These are phyloP conservation scores for Paracorniculantispora psalliotae DNA, from an alignment of 2,329 filamentous ascomycete species.

Conservation along the genomic window DNA sequence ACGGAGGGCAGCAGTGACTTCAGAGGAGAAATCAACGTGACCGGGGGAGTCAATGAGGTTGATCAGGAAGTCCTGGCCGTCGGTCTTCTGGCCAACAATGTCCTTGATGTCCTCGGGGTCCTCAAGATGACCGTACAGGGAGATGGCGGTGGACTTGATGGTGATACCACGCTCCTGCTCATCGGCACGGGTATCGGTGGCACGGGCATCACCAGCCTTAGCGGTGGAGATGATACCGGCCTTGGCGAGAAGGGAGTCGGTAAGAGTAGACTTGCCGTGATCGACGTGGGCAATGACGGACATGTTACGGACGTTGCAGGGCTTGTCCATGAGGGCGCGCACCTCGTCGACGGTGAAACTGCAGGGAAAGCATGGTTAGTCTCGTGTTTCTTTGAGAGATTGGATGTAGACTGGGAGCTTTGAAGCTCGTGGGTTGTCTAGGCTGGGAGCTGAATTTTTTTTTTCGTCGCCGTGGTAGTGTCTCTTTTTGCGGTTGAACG, in stretches of 20 bases:
- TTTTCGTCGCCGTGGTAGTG: background rate
- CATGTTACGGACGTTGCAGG: conserved; percentile 84
- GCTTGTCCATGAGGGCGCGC: conserved; percentile 72
- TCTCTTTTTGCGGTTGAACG: background rate
- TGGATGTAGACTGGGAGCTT: background rate
- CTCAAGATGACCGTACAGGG: conserved; percentile 81
- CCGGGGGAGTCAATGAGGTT: conserved; percentile 99
- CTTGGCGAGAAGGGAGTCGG: conserved; percentile 98
- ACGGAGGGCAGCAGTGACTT: conserved; percentile 98
- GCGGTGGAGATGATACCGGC: conserved; percentile 98
- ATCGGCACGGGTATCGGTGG: conserved; percentile 94
- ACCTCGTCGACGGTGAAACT: conserved; percentile 99
- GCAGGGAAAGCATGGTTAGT: conserved; percentile 19
- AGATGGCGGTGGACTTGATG: conserved; percentile 99
- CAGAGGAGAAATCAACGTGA: conserved; percentile 99
- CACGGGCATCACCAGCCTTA: conserved; percentile 93
- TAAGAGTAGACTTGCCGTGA: conserved; percentile 99
- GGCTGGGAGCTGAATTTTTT: background rate
- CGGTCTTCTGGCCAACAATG: conserved; percentile 78
- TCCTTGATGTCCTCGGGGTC: conserved; percentile 90
- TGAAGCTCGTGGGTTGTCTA: background rate
- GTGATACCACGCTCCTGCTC: conserved; percentile 99
- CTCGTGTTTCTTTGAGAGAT: background rate
- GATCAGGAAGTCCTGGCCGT: conserved; percentile 97
- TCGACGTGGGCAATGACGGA: conserved; percentile 99